Conservation (phyloP, 768 basidiomycete genomes). For the Mrakia gelida region DNA sequence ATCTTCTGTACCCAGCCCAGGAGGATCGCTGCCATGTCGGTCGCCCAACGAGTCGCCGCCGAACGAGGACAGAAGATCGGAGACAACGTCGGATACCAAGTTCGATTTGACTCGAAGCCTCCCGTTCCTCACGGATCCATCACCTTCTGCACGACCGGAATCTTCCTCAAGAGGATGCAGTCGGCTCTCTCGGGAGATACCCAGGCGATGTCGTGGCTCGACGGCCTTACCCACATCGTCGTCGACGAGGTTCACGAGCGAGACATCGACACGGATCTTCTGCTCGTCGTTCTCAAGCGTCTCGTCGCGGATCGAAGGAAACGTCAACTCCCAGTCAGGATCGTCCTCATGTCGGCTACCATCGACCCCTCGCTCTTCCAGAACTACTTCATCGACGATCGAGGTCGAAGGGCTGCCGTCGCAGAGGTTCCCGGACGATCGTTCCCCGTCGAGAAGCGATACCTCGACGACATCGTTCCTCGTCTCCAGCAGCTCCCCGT, state of each 20-base stretch:
- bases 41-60: slow-evolving; percentile 83
- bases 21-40: slow-evolving; percentile 82
- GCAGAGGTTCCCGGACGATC: slow-evolving; percentile 85
- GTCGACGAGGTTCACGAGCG: slow-evolving; percentile 97
- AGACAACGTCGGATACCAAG: slow-evolving; percentile 77
- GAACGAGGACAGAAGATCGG: slow-evolving; percentile 76
- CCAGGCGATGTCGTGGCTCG: slow-evolving; percentile 50
- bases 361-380: slow-evolving; percentile 88
- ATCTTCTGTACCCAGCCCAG: slow-evolving; percentile 91
- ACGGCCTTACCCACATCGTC: slow-evolving; percentile 79
- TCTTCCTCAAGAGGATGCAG: slow-evolving; percentile 83
- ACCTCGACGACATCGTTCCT: slow-evolving; percentile 70
- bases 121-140: slow-evolving; percentile 72
- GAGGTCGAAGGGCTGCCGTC: slow-evolving; percentile 59
- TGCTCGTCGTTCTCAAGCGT: slow-evolving; percentile 83
- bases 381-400: slow-evolving; percentile 62
- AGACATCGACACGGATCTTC: slow-evolving; percentile 84
- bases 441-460: slow-evolving; percentile 77
- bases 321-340: slow-evolving; percentile 67
- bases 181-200: slow-evolving; percentile 56
- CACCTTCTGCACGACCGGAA: slow-evolving; percentile 88
- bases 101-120: slow-evolving; percentile 77
- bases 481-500: slow-evolving; percentile 37
- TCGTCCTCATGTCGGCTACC: slow-evolving; percentile 93
- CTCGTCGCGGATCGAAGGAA: slow-evolving; percentile 61